Base-by-base conservation (phyloP, 202 grass and related monocot species). In the Schoenoplectus triqueter region DNA sequence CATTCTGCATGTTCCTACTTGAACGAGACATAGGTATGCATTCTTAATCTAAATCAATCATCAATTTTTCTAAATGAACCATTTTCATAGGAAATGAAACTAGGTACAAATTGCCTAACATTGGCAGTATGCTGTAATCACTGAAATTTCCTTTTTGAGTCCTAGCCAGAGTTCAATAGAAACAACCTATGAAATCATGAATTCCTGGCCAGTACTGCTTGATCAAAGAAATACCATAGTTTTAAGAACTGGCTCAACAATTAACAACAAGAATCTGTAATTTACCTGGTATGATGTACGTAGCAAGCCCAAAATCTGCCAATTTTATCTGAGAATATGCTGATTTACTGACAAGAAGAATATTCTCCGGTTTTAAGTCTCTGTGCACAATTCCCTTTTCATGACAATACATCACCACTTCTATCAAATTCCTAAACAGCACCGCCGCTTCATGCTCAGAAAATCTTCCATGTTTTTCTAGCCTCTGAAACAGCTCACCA, bases 351-450 rank as follows among this genome's bases (percentile, higher is more conserved):
- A 92, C 93, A 6, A 99, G 86, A 55, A 99, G 90, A 84, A 99
- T 94, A 90, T 99, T 99, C 90, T 99, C 93, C 0, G 96, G 96
- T 69, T 99, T 99, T 3, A 94, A 88, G 80, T 99, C 93, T 73
- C 96, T 88, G 89, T 99, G 96, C 6, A 99, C 89, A 2, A 99
- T 93, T 57, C 96, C 96, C 19, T 99, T 96, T 80, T 84, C 88
- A 6, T 99, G 96, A 31, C 96, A 99, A 47, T 96, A 91, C 60
- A 92, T 91, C 22, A 99, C 93, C 4, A 99, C 88, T 88, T 95
- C 91, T 88, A 96, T 95, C 54, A 99, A 88, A 84, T 94, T 86
- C 6, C 86, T 84, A 87, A 99, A 99, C 31, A 99, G 87, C 66
- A 73, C 51, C 10, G 88, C 88, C 0, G 88, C 93, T 59, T 99